These are phyloP conservation scores for Wickerhamiella occidentalis DNA, from an alignment of 805 yeast genomes.

Conservation along the genomic window DNA sequence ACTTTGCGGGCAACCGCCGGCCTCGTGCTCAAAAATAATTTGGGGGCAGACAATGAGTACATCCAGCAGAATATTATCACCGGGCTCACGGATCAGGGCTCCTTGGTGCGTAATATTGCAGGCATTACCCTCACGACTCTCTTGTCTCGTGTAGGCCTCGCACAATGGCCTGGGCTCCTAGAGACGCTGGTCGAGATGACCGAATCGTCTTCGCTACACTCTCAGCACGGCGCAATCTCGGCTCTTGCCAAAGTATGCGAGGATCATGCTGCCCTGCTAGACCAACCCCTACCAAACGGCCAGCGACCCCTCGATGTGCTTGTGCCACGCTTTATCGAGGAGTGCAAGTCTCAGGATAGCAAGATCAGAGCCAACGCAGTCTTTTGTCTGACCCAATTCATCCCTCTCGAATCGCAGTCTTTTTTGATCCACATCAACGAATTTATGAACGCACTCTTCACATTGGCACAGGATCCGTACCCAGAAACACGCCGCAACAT, in stretches of 20 bases:
- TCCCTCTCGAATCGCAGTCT: slow-evolving; percentile 56
- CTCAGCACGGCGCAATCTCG: slow-evolving; percentile 65
- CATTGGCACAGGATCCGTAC: slow-evolving; percentile 48
- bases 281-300: slow-evolving; percentile 46
- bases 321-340: slow-evolving; percentile 50
- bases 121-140: slow-evolving; percentile 83
- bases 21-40: slow-evolving; percentile 62
- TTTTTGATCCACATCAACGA: slow-evolving; percentile 53
- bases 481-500: slow-evolving; percentile 57
- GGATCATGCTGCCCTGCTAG: slow-evolving; percentile 59
- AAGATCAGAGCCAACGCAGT: slow-evolving; percentile 51
- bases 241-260: slow-evolving; percentile 85
- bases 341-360: slow-evolving; percentile 30
- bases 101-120: slow-evolving; percentile 71
- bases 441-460: slow-evolving; percentile 51
- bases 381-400: slow-evolving; percentile 63
- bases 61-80: slow-evolving; percentile 34
- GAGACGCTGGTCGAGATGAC: slow-evolving; percentile 55
- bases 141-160: slow-evolving; percentile 54
- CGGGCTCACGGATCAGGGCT: slow-evolving; percentile 42
- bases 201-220: slow-evolving; percentile 33
- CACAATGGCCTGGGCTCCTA: slow-evolving; percentile 63
- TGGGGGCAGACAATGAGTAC: slow-evolving; percentile 31
- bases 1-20: slow-evolving; percentile 77
- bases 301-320: slow-evolving; percentile 51